Percentiles rank a stretch among this genome's conserved stretches.
These are phyloP conservation scores for Dendryphion nanum DNA, from an alignment of 2,329 filamentous ascomycete genomes.

Conservation along the genomic window DNA sequence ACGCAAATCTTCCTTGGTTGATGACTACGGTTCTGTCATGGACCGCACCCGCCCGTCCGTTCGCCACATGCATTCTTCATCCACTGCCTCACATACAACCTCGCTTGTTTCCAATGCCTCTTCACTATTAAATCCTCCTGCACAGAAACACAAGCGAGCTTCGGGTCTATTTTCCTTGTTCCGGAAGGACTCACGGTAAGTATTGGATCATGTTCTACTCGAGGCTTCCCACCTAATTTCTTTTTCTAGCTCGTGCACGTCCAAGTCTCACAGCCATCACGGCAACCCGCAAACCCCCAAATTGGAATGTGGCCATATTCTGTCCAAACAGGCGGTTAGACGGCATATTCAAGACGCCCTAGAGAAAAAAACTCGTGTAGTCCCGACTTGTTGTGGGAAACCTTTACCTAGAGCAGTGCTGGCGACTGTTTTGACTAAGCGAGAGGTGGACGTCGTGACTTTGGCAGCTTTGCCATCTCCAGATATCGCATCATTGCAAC, in stretches of 20 bases:
- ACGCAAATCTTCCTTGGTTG: conserved; percentile 17
- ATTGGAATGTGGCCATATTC: conserved; percentile 31
- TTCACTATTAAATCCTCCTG: conserved; percentile 5
- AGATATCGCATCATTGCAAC: conserved; percentile 14
- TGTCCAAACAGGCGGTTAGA: conserved; percentile 25
- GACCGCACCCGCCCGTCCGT: conserved; percentile 14
- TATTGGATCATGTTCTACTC: conserved; percentile 1
- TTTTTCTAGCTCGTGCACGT: conserved; percentile 21
- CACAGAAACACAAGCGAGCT: conserved; percentile 25
- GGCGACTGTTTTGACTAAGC: conserved; percentile 36
- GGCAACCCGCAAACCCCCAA: conserved; percentile 22
- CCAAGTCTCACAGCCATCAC: conserved; percentile 21
- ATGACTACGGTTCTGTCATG: conserved; percentile 16
- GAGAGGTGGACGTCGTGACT: conserved; percentile 35
- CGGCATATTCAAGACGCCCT: conserved; percentile 37
- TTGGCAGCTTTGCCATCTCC: conserved; percentile 12
- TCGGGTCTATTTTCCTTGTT: conserved; percentile 34
- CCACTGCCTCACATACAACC: conserved; percentile 17
- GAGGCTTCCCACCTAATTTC: conserved; percentile 13
- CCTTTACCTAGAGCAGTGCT: conserved; percentile 41
- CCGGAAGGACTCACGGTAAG: conserved; percentile 28
- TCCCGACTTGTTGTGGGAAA: conserved; percentile 42
- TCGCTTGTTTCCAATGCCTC: conserved; percentile 23
- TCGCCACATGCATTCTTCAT: conserved; percentile 22
- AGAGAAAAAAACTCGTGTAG: conserved; percentile 23